phyloP scores from a whole-genome alignment of 768 basidiomycete species.

The Gautieria morchelliformis region DNA sequence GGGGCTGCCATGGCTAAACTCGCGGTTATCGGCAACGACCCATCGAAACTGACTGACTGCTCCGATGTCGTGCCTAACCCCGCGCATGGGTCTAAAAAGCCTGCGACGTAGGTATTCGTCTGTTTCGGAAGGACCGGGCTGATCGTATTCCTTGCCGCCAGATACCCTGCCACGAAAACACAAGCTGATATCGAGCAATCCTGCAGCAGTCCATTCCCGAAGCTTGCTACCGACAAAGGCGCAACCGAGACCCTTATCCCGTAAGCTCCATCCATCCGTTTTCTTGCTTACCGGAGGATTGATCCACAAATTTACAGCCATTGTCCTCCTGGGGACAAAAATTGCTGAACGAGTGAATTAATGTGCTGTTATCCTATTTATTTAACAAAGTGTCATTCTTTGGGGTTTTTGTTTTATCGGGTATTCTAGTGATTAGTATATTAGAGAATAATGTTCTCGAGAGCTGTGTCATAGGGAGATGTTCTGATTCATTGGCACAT shows the following conservation, averaged over 20 bases:
- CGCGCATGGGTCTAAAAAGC: slow-evolving; percentile 8
- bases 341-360: too few species aligned
- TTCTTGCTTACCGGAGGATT: too few species aligned
- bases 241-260: slow-evolving; percentile 6
- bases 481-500: too few species aligned
- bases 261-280: too few species aligned
- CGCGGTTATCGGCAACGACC: slow-evolving; percentile 32
- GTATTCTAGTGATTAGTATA: too few species aligned
- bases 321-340: too few species aligned
- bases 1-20: slow-evolving; percentile 36
- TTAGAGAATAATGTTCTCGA: too few species aligned
- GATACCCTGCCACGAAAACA: slow-evolving; percentile 4
- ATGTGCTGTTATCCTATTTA: too few species aligned
- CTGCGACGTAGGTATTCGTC: slow-evolving; percentile 6
- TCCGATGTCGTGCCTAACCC: slow-evolving; percentile 34
- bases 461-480: too few species aligned
- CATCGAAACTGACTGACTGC: slow-evolving; percentile 30
- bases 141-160: background rate
- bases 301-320: too few species aligned
- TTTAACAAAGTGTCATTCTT: too few species aligned
- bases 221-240: background rate
- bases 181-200: background rate
- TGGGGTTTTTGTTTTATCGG: too few species aligned
- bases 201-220: background rate
- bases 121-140: background rate